Conservation (phyloP, 169 alveolate genomes). For the Theileria equi region DNA sequence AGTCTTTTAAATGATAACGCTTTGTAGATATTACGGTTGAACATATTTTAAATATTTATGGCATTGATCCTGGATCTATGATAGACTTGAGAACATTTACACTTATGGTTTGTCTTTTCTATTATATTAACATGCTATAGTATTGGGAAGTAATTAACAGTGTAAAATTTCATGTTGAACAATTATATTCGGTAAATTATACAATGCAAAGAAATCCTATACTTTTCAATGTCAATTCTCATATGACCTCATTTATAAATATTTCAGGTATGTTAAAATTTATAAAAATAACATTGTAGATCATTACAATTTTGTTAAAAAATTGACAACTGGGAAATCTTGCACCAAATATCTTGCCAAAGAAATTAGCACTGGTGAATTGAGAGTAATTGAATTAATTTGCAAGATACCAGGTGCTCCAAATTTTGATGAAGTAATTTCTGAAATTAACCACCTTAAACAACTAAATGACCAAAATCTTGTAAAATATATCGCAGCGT, state of each 20-base stretch:
- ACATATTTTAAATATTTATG: slow-evolving; percentile 11
- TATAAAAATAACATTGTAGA: slow-evolving; percentile 1
- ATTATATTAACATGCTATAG: not conserved
- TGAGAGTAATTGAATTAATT: slow-evolving; percentile 47
- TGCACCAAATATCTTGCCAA: slow-evolving; percentile 53
- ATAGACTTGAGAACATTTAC: slow-evolving; percentile 35
- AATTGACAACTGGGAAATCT: slow-evolving; percentile 39
- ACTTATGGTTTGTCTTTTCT: not conserved
- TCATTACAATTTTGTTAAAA: slow-evolving; percentile 18
- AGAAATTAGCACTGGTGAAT: slow-evolving; percentile 37
- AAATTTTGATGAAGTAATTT: slow-evolving; percentile 22
- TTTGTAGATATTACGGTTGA: slow-evolving; percentile 14
- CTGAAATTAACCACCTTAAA: slow-evolving; percentile 27
- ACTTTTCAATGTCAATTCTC: slow-evolving; percentile 2
- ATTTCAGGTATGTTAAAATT: slow-evolving; percentile 5
- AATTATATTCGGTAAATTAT: slow-evolving; percentile 1
- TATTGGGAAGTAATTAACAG: slow-evolving; percentile 56
- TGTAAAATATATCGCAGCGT: slow-evolving; percentile 25
- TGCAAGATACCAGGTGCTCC: slow-evolving; percentile 33
- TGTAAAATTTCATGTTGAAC: slow-evolving; percentile 14
- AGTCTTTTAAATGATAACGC: not conserved
- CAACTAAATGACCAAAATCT: slow-evolving; percentile 36
- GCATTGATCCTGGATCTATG: slow-evolving; percentile 6
- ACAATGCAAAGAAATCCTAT: no score
- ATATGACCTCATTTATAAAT: slow-evolving; percentile 15